phyloP scores from a whole-genome alignment of 495 filamentous ascomycete genomes.

The Aspergillus wentii region DNA sequence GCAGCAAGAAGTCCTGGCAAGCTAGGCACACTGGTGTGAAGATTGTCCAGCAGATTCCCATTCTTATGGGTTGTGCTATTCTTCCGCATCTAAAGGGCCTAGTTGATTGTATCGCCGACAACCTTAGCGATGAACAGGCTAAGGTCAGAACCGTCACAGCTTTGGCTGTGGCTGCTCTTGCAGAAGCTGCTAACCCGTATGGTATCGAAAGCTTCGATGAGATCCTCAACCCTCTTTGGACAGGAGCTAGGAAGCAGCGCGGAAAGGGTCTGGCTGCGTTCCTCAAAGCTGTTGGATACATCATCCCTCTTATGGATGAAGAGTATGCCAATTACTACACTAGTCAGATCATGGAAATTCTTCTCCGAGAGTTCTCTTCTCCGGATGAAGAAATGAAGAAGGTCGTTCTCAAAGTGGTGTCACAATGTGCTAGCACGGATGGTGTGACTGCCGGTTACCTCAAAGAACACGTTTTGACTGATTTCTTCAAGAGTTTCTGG shows the following conservation, averaged over 20 bases:
- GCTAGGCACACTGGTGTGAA: conserved; percentile 99
- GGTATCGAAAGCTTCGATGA: conserved; percentile 99
- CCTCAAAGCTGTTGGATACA: conserved; percentile 95
- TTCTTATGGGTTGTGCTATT: conserved; percentile 97
- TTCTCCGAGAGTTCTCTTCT: conserved; percentile 90
- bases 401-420: conserved; percentile 94
- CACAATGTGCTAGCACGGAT: conserved; percentile 91
- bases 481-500: conserved; percentile 99
- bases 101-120: conserved; percentile 93
- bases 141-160: conserved; percentile 96
- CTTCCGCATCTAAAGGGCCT: conserved; percentile 93
- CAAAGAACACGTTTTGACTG: conserved; percentile 88
- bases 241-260: conserved; percentile 87
- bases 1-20: conserved; percentile 98
- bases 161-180: conserved; percentile 90
- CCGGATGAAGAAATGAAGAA: conserved; percentile 99
- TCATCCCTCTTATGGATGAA: conserved; percentile 99
- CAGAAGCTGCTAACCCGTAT: conserved; percentile 95
- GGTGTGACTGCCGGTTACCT: conserved; percentile 93
- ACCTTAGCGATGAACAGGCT: conserved; percentile 94
- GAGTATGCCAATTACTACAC: conserved; percentile 99
- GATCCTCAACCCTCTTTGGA: conserved; percentile 96
- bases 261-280: conserved; percentile 96
- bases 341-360: conserved; percentile 96
- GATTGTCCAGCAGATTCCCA: conserved; percentile 99